Conservation (phyloP, 805 yeast species). For the Lipomyces yamadae region DNA sequence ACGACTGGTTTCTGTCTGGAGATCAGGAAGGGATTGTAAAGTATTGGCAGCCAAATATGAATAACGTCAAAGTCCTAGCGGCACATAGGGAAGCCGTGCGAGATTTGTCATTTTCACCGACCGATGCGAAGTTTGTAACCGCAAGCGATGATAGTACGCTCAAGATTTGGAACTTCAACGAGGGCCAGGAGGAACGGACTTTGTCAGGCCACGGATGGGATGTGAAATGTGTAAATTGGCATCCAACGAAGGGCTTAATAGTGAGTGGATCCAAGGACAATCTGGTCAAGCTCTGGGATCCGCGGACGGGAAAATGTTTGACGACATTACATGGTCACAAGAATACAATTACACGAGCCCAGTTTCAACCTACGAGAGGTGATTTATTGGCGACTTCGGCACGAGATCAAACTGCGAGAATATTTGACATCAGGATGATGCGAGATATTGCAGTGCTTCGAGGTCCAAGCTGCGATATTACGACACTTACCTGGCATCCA, state of each 20-base stretch:
- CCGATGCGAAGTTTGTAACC: slow-evolving; percentile 89
- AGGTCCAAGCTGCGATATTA: slow-evolving; percentile 81
- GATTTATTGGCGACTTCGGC: slow-evolving; percentile 82
- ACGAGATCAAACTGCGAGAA: slow-evolving; percentile 83
- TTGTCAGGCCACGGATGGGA: slow-evolving; percentile 98
- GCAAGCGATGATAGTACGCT: slow-evolving; percentile 90
- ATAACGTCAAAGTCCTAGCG: slow-evolving; percentile 81
- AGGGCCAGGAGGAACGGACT: slow-evolving; percentile 78
- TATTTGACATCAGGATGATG: slow-evolving; percentile 88
- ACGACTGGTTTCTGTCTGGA: slow-evolving; percentile 93
- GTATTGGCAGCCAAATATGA: slow-evolving; percentile 98
- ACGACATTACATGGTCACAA: slow-evolving; percentile 89
- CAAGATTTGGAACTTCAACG: slow-evolving; percentile 93
- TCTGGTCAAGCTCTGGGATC: slow-evolving; percentile 93
- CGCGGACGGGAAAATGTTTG: slow-evolving; percentile 73
- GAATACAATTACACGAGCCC: slow-evolving; percentile 85
- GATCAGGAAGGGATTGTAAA: slow-evolving; percentile 91
- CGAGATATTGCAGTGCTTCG: slow-evolving; percentile 72
- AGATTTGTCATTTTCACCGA: slow-evolving; percentile 87
- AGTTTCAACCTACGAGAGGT: slow-evolving; percentile 84
- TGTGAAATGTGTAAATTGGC: slow-evolving; percentile 97
- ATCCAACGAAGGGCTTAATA: slow-evolving; percentile 79
- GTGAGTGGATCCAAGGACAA: slow-evolving; percentile 97
- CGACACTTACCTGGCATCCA: slow-evolving; percentile 93
- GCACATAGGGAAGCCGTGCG: slow-evolving; percentile 83